phyloP scores from a whole-genome alignment of 169 alveolate genomes.

The Cryptosporidium meleagridis region DNA sequence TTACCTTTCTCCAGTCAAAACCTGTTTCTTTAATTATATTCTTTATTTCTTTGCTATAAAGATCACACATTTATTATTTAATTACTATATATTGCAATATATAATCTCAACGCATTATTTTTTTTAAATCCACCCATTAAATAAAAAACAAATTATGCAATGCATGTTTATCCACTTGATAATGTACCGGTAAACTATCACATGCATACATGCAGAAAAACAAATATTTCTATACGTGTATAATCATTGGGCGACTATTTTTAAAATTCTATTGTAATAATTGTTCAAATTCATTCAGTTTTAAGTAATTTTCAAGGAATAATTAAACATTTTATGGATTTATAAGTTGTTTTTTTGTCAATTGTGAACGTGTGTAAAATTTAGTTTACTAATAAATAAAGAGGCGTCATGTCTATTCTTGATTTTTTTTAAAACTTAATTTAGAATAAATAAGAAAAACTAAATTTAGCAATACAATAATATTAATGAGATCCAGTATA shows the following conservation, averaged over 20 bases:
- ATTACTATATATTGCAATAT: not conserved
- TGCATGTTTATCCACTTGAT: constrained; percentile 36
- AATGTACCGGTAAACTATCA: constrained; percentile 34
- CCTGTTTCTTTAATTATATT: constrained; percentile 45
- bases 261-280: no score
- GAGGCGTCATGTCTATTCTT: constrained; percentile 2
- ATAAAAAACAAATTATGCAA: constrained; percentile 14
- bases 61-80: constrained; percentile 15
- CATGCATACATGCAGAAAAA: constrained; percentile 34
- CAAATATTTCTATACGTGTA: not conserved
- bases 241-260: no score
- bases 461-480: not conserved
- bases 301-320: not conserved
- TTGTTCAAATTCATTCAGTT: not conserved
- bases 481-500: not conserved
- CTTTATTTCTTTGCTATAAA: not conserved
- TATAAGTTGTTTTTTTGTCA: not conserved
- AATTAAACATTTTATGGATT: not conserved
- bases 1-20: constrained; percentile 57
- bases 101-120: not conserved
- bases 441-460: not conserved
- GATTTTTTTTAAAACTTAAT: not conserved
- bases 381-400: not conserved
- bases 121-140: not conserved
- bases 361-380: constrained; percentile 9